Evolutionary conservation across 805 yeast genomes (phyloP), one percentile per base, ranked within the genome.

Genomic region (Teunomyces pallodes): DNA sequence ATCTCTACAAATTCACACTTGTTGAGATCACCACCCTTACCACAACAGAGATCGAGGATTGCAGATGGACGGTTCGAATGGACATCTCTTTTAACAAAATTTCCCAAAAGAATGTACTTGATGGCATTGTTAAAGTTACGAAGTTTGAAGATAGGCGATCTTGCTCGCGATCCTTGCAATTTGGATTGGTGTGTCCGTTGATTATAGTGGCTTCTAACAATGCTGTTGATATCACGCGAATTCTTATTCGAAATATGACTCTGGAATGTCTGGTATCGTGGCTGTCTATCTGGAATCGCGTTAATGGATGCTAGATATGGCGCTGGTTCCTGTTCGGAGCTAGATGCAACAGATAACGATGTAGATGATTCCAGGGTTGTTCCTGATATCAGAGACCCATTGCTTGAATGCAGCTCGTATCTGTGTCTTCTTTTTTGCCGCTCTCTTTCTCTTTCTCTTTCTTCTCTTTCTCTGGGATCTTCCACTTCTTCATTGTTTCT

Each of bases 1-100:
- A 89, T 79, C 16, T 80, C 72, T 1, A 89, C 86, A 56, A 81
- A 81, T 45, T 84, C 87, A 83, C 96, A 92, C 64, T 94, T 94
- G 57, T 86, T 82, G 59, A 94, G 70, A 69, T 94, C 99, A 26
- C 99, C 99, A 45, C 99, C 99, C 65, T 94, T 95, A 10, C 99
- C 99, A 67, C 98, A 91, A 12, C 97, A 97, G 47, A 92, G 67
- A 61, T 94, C 99, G 14, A 94, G 70, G 1, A 86, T 79, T 77
- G 51, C 80, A 70, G 41, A 60, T 3, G 72, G 69, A 3, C 45
- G 48, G n/a, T 30, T 35, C 12, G 31, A 24, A 2, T 55, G 60
- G 5, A 59, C 52, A 12, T 58, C 54, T 14, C 61, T 56, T 31
- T 70, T 71, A 2, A 85, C 81, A 65, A 75, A 84, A 55, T 86